Base-by-base conservation (phyloP, 1,139 yeast genomes). In the Taphrina deformans region DNA sequence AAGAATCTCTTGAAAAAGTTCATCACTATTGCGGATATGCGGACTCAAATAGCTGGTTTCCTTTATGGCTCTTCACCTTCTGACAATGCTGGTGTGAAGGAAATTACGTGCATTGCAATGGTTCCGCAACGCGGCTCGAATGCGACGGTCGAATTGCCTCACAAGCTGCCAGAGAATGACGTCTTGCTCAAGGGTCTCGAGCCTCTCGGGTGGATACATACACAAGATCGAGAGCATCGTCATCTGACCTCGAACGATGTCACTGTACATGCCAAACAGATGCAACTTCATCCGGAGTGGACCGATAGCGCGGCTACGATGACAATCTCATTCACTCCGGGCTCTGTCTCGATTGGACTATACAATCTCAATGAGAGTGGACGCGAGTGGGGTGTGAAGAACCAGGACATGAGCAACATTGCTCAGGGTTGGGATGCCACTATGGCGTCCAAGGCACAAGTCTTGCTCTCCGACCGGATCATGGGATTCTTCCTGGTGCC, bases 401-500 rank as follows among this genome's bases (percentile, higher is more conserved):
- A 89, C 72, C 80, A 79, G 53, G 93, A 88, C 68, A 61, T 67
- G 53, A 62, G 67, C 41, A 58, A 55, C 27, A 64, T 62, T 24
- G 66, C 68, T 21, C 61, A 59, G 23, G 68, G 68, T 26, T 67
- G 53, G 45, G 67, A 83, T 74, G 78, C 85, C 0, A 72, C 76
- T 0, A 90, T 84, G 74, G 86, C 89, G 51, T 79, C 77, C 41
- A 82, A 82, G 71, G 82, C 87, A 7, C 97, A 91, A 72, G 75
- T 93, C 69, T 77, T 92, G 35, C 75, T 93, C 45, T 85, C 97
- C 0, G 96, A 88, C 69, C 80, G 86, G 66, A 81, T 90, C 63
- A 81, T 82, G 73, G 99, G 99, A 3, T 87, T 86, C 68, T 92
- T 89, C 75, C 75, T 89, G 77, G 96, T 91, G 0, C 99, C 99